These are phyloP conservation scores for Haplosporangium sp. DNA, from an alignment of 371 early-diverging fungal genomes.

Conservation along the genomic window DNA sequence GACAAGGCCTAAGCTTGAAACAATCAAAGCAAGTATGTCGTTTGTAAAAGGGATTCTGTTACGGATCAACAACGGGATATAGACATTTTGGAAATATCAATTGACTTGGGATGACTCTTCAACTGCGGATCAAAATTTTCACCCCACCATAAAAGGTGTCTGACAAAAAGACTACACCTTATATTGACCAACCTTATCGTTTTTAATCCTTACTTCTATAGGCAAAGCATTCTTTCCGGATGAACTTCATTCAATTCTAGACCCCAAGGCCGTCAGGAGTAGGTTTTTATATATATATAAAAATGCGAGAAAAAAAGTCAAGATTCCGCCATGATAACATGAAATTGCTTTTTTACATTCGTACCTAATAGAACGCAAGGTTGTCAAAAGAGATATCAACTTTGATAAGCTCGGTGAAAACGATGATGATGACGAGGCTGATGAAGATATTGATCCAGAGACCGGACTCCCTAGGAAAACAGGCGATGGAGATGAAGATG, in stretches of 20 bases:
- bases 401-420: constrained; percentile 34
- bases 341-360: neutral
- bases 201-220: neutral
- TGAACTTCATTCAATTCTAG: constrained; percentile 45
- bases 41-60: neutral
- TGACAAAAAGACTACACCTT: neutral
- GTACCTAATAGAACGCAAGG: constrained; percentile 20
- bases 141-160: neutral
- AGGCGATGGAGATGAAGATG: constrained; percentile 35
- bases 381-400: constrained; percentile 22
- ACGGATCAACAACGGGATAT: too few species aligned
- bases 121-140: constrained; percentile 16
- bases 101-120: neutral
- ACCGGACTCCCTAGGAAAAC: constrained; percentile 33
- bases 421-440: constrained; percentile 27
- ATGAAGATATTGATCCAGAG: constrained; percentile 35
- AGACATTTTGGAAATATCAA: neutral
- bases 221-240: constrained; percentile 52
- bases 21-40: constrained; percentile 40
- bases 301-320: too few species aligned
- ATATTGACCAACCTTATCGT: neutral
- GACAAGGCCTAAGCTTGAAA: constrained; percentile 34
- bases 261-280: constrained; percentile 44
- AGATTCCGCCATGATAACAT: neutral
- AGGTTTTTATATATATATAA: constrained; percentile 7